phyloP scores from a whole-genome alignment of 2,329 filamentous ascomycete genomes.

The Metarhizium album region DNA sequence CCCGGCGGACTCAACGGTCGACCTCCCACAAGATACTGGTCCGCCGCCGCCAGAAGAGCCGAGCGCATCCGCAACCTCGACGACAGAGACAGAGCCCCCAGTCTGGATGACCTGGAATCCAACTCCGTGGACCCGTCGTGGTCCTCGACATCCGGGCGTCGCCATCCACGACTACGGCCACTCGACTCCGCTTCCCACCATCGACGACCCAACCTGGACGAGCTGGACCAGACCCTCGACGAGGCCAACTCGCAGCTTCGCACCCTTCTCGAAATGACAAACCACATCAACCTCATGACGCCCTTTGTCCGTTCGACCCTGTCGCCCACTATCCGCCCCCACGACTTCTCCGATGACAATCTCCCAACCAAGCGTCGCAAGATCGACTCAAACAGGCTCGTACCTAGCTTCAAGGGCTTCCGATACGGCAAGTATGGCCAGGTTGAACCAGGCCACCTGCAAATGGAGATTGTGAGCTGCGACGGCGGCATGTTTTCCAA shows the following conservation, averaged over 20 bases:
- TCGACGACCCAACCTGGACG: slow-evolving; percentile 21
- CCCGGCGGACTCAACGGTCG: slow-evolving; percentile 1
- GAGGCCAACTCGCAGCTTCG: slow-evolving; percentile 33
- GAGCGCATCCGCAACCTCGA: slow-evolving; percentile 26
- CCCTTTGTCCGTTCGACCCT: slow-evolving; percentile 20
- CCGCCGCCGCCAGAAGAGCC: slow-evolving; percentile 20
- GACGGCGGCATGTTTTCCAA: slow-evolving; percentile 67
- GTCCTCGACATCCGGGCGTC: slow-evolving; percentile 15
- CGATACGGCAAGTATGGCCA: slow-evolving; percentile 82
- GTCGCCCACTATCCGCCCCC: slow-evolving; percentile 24
- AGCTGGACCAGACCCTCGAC: slow-evolving; percentile 28
- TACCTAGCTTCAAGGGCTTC: slow-evolving; percentile 44
- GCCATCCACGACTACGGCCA: slow-evolving; percentile 15
- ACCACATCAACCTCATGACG: slow-evolving; percentile 18
- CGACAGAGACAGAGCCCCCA: slow-evolving; percentile 18
- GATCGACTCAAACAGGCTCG: slow-evolving; percentile 50
- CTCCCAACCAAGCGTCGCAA: slow-evolving; percentile 59
- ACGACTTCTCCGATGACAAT: slow-evolving; percentile 33
- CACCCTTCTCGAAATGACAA: slow-evolving; percentile 30
- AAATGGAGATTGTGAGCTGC: slow-evolving; percentile 82
- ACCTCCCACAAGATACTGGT: slow-evolving; percentile 12
- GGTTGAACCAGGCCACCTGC: slow-evolving; percentile 68
- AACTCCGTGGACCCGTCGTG: slow-evolving; percentile 17
- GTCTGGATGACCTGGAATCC: slow-evolving; percentile 17
- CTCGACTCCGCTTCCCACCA: slow-evolving; percentile 9